A percentile compares a stretch with the other conserved stretches of the same genome.
Conservation (phyloP, 2,329 filamentous ascomycete species). For the Alternaria sp. region DNA sequence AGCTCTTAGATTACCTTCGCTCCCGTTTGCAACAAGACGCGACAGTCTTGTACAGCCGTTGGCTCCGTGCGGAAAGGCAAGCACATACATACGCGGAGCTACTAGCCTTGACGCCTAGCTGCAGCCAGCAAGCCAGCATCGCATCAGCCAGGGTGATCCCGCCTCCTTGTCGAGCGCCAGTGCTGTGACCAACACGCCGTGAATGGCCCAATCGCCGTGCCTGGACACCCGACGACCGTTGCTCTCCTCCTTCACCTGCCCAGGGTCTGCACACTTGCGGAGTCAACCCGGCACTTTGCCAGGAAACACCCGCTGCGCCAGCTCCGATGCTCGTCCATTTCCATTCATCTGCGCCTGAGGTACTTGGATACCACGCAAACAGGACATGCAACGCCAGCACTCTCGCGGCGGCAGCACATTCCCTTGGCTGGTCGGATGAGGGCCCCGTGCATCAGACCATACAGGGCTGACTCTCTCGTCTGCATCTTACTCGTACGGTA, state of each 20-base stretch:
- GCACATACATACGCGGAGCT: constrained; percentile 43
- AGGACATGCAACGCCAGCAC: background rate
- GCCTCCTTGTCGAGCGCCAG: constrained; percentile 27
- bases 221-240: constrained; percentile 21
- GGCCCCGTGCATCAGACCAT: constrained; percentile 29
- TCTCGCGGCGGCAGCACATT: background rate
- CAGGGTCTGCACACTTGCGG: constrained; percentile 4
- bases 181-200: constrained; percentile 22
- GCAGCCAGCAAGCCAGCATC: constrained; percentile 28
- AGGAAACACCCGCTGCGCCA: constrained; percentile 30
- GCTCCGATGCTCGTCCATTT: constrained; percentile 10
- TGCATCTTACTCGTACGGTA: constrained; percentile 17
- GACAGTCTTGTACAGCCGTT: constrained; percentile 50
- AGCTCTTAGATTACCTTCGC: constrained; percentile 51
- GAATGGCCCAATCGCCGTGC: constrained; percentile 35
- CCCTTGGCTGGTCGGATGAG: constrained; percentile 20
- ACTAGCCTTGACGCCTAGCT: constrained; percentile 36
- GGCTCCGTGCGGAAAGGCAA: constrained; percentile 48
- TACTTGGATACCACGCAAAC: constrained; percentile 28
- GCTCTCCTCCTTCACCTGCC: constrained; percentile 13
- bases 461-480: constrained; percentile 24
- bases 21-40: constrained; percentile 52
- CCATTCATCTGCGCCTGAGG: constrained; percentile 10
- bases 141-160: constrained; percentile 33
- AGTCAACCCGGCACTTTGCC: constrained; percentile 18